phyloP scores from a whole-genome alignment of 352 stramenopile genomes.

The Discostella stelligera region DNA sequence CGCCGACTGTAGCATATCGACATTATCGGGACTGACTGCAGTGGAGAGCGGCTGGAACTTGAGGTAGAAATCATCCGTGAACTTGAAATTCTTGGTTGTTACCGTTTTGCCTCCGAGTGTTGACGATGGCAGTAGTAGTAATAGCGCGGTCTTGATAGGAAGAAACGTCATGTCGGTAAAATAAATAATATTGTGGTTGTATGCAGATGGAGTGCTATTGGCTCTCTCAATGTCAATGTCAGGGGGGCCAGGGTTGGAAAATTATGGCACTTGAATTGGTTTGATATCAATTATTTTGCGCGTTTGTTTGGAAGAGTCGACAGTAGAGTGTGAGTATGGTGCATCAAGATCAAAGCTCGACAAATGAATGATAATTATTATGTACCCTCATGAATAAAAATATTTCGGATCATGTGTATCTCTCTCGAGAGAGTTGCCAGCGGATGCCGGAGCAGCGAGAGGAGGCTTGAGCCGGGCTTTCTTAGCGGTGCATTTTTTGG shows the following conservation, averaged over 20 bases:
- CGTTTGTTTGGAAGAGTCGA: background rate
- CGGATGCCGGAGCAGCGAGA: background rate
- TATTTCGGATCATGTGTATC: background rate
- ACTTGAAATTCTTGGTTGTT: constrained; percentile 45
- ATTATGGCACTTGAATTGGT: background rate
- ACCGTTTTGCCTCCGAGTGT: background rate
- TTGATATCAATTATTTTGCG: background rate
- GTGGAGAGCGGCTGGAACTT: constrained; percentile 30
- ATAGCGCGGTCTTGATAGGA: background rate
- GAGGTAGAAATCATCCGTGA: constrained; percentile 45
- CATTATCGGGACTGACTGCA: constrained; percentile 39
- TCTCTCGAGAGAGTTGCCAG: background rate
- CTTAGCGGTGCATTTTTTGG: no score
- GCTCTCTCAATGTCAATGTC: background rate
- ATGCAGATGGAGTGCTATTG: background rate
- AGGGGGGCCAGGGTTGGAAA: background rate
- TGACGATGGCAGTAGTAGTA: background rate
- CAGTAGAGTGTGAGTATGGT: background rate
- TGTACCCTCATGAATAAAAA: background rate
- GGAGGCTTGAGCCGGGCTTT: background rate
- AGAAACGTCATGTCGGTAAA: background rate
- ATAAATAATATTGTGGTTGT: background rate
- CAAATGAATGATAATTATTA: background rate
- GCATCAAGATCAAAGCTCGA: background rate
- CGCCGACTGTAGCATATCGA: constrained; percentile 24